Base-by-base conservation (phyloP, 495 filamentous ascomycete genomes). In the Penicillium simplicissimum region DNA sequence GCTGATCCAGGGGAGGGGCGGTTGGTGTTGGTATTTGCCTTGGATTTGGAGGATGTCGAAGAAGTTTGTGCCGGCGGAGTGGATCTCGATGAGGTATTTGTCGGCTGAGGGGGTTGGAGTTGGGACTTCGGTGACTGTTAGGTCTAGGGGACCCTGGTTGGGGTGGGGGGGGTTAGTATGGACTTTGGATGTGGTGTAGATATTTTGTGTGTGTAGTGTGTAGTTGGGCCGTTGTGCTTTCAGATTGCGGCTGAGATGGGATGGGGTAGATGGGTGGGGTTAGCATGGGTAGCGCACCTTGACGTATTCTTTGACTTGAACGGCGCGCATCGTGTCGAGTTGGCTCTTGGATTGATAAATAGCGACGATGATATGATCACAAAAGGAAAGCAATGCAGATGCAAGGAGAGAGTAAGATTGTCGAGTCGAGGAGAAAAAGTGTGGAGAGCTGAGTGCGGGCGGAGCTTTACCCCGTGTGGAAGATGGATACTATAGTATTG, bases 11-110 rank as follows among this genome's bases (percentile, higher is more conserved):
- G 94, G 94, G 52, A 97, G 82, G 25, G 78, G 78, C 0, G 85
- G 84, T 65, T 89, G 88, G 71, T 86, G 77, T 63, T 89, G 86
- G 77, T 88, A 88, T 81, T 78, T 92, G 49, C 92, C 93, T 63
- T 87, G 87, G 71, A 96, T 93, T 67, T 96, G 92, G 55, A 96
- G 82, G 58, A 93, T 87, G 71, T 97, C 94, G 80, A 96, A 97
- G 85, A 97, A 98, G 77, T 97, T 97, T 65, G 91, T 89, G 28
- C 91, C 93, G 10, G 88, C 82, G 48, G 94, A 93, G 76, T 93
- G 91, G 71, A 98, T 88, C 72, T 87, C 84, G 73, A 98, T 88
- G 61, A 96, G 84, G 76, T 97, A 98, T 79, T 96, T 85, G 69
- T 88, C 81, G 43, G 84, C 64, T 3, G 75, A 73, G 0, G 92